Evolutionary conservation across 163 green algal species (phyloP).

Genomic region (Scenedesmus sp.): DNA sequence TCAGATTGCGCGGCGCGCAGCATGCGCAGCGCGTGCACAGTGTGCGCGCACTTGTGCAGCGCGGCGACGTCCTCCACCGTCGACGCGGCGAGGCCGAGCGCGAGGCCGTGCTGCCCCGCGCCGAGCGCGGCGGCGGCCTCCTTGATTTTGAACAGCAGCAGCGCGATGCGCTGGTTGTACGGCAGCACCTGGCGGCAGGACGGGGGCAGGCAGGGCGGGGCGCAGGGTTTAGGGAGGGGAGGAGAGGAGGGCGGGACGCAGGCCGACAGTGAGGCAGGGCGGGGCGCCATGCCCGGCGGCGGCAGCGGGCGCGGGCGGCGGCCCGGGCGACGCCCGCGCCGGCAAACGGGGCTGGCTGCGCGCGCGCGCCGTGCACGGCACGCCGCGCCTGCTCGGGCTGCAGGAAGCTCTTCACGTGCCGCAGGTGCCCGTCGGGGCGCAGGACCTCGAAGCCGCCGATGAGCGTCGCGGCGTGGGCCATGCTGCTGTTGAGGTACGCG

Average conservation of each 20-base stretch:
- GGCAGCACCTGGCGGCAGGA: slow-evolving; percentile 19
- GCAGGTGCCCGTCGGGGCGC: neutral
- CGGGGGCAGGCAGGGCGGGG: neutral
- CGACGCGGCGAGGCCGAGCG: slow-evolving; percentile 18
- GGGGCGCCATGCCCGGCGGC: too few relatives aligned
- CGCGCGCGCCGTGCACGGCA: too few relatives aligned
- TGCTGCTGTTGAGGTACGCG: slow-evolving; percentile 34
- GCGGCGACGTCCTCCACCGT: slow-evolving; percentile 35
- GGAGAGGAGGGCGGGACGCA: neutral
- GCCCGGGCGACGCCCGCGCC: too few relatives aligned
- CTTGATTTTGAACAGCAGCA: slow-evolving; percentile 42
- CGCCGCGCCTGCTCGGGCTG: slow-evolving; percentile 36
- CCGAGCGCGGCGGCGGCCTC: slow-evolving; percentile 1
- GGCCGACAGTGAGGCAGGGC: neutral
- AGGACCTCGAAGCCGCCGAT: slow-evolving; percentile 13
- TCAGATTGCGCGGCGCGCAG: too few relatives aligned
- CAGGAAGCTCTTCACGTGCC: slow-evolving; percentile 29
- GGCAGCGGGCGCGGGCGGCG: too few relatives aligned
- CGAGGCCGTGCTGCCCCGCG: slow-evolving; percentile 4
- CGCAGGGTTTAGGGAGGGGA: neutral
- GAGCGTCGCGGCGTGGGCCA: slow-evolving; percentile 23
- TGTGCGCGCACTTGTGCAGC: slow-evolving; percentile 36
- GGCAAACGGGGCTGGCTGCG: too few relatives aligned
- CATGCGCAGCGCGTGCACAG: too few relatives aligned
- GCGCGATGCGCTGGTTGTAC: slow-evolving; percentile 40